Base-by-base conservation (phyloP, 2,329 filamentous ascomycete species). In the Ascochyta koolunga region DNA sequence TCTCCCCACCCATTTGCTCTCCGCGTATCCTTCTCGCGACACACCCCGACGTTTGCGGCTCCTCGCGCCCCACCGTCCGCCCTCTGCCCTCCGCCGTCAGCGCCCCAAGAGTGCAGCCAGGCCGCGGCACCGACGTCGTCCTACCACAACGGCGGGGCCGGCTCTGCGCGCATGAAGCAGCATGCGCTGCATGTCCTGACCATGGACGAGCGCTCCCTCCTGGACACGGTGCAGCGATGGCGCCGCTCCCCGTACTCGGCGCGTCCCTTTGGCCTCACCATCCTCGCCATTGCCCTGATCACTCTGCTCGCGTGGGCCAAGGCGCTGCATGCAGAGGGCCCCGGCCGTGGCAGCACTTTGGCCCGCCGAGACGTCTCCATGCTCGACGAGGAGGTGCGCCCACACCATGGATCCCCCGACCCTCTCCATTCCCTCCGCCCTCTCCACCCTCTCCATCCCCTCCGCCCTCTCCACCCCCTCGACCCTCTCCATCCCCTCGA, bases 191-290 rank as follows among this genome's bases (percentile, higher is more conserved):
- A 24, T 24, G 51, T 40, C 8, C 33, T 64, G 58, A 67, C 57
- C 37, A 73, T 72, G 70, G 35, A 60, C 50, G 46, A 58, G 50
- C 55, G 53, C 38, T 54, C 62, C 47, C 56, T 62, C 35, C 46
- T 65, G 40, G 40, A 60, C 27, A 57, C 57, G 1, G 59, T 61
- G 35, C 62, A 64, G 54, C 61, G 58, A 62, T 67, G 63, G 60
- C 64, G 60, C 47, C 71, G 70, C 42, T 54, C 63, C 22, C 67
- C 65, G 40, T 74, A 69, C 64, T 75, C 72, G 27, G 69, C 69
- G 42, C 71, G 72, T n/a, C 71, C 72, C 9, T 75, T 75, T 44
- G 66, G 66, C 24, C 69, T 73, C 51, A 75, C 71, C 10, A 60
- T 74, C 31, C 56, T 67, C 49, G 70, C 66, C 29, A 60, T 75